These are phyloP conservation scores for Solanum dulcamara DNA, from an alignment of 257 asterid species.

Conservation along the genomic window DNA sequence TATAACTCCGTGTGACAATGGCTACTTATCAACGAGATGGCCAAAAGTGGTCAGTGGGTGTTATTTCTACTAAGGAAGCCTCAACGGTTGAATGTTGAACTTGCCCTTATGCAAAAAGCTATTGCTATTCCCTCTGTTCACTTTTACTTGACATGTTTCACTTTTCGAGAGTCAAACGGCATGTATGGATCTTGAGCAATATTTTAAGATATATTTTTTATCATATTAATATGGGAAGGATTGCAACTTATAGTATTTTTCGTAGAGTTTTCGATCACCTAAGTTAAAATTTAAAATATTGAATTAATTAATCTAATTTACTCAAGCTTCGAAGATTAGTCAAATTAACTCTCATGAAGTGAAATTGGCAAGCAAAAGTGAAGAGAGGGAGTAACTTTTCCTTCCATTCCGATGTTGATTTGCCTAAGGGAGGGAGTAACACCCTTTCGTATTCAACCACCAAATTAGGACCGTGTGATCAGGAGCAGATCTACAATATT, in stretches of 20 bases:
- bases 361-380: background rate
- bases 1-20: background rate
- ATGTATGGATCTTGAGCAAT: background rate
- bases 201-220: background rate
- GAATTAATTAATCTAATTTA: background rate
- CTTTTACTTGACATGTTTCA: background rate
- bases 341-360: background rate
- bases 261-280: background rate
- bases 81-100: background rate
- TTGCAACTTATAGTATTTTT: background rate
- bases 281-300: background rate
- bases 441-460: background rate
- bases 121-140: background rate
- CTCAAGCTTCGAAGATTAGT: background rate
- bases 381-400: background rate
- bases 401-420: background rate
- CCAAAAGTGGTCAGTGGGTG: background rate
- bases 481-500: background rate
- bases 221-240: background rate
- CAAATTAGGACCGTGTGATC: background rate
- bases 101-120: background rate
- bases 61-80: background rate
- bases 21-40: background rate
- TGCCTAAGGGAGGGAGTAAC: background rate
- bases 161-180: background rate